Base-by-base conservation (phyloP, 129 eudicot species). In the Logfia minima region DNA sequence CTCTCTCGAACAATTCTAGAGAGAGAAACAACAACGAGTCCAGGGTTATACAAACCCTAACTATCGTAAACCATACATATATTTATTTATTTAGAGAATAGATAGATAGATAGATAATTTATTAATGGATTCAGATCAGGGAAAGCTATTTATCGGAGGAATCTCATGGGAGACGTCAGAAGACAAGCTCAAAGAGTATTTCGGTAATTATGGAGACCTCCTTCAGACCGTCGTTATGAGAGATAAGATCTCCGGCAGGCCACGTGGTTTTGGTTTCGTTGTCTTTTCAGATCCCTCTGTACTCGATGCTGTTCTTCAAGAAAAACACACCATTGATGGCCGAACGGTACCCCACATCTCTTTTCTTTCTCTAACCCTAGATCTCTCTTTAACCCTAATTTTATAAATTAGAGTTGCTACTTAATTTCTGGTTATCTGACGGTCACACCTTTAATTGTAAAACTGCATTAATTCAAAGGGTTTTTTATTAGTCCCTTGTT, bases 221-320 rank as follows among this genome's bases (percentile, higher is more conserved):
- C 55, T 77, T 17, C 93, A 86, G 76, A 75, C 96, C 5, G 92
- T 88, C 6, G 89, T 92, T 2, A 92, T 92, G 98, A 84, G 91
- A 29, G 98, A 92, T 71, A 92, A 90, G 76, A 69, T 83, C 65
- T 48, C 96, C 65, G 96, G 97, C 23, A 84, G 85, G 81, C 97
- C 97, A 0, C 83, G 98, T 72, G 98, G 98, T 7, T 92, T 92
- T 79, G 98, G 96, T 21, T 92, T 92, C 81, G 98, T 92, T 19
- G 93, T 90, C 8, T 92, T 92, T 55, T 75, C 92, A 74, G 98
- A 92, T 86, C 96, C 98, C 14, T 52, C 87, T 32, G 70, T 89
- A 43, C 83, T 92, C 13, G 98, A 92, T n/a, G 19, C 83, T 35
- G 90, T 92, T 77, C 96, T 92, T 43, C 93, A 89, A 17, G 88